Percentiles rank a stretch among this genome's conserved stretches.
These are phyloP conservation scores for Cryptococcus sp. DNA, from an alignment of 1,284 basidiomycete species.

Conservation along the genomic window DNA sequence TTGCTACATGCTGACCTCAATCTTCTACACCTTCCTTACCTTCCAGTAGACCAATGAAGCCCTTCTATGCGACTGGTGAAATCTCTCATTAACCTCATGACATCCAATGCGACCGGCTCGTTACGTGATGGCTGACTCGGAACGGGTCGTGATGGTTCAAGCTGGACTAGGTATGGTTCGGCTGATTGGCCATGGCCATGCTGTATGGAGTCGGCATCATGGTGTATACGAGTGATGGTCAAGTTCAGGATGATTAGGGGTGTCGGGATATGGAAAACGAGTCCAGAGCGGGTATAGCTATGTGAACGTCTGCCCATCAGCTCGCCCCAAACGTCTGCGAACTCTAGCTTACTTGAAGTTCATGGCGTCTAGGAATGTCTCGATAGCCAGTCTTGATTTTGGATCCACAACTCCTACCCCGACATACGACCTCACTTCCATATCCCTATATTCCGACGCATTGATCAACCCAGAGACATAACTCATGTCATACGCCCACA, in stretches of 20 bases:
- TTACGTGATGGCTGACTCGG: slow-evolving; percentile 21
- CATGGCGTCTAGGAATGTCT: slow-evolving; percentile 30
- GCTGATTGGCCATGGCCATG: neutral
- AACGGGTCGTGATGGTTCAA: slow-evolving; percentile 33
- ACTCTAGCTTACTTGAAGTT: slow-evolving; percentile 33
- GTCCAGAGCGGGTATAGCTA: slow-evolving; percentile 23
- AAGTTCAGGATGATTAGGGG: slow-evolving; percentile 27
- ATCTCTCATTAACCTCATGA: slow-evolving; percentile 32
- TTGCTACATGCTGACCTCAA: too few relatives aligned
- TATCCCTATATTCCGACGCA: slow-evolving; percentile 34
- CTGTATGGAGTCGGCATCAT: neutral
- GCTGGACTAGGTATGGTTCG: slow-evolving; percentile 37
- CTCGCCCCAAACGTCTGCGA: neutral
- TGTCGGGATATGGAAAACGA: slow-evolving; percentile 34
- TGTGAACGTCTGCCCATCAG: slow-evolving; percentile 29
- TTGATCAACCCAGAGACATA: slow-evolving; percentile 31
- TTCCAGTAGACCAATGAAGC: slow-evolving; percentile 3
- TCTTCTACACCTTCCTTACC: too few relatives aligned
- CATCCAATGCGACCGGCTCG: slow-evolving; percentile 25
- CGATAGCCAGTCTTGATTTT: slow-evolving; percentile 18
- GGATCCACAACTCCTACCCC: slow-evolving; percentile 27
- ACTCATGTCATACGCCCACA: slow-evolving; percentile 18
- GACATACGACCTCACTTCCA: slow-evolving; percentile 30
- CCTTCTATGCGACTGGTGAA: slow-evolving; percentile 29
- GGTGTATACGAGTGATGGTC: slow-evolving; percentile 21